Conservation (phyloP, 495 filamentous ascomycete species). For the Penicillium bialowiezense region DNA sequence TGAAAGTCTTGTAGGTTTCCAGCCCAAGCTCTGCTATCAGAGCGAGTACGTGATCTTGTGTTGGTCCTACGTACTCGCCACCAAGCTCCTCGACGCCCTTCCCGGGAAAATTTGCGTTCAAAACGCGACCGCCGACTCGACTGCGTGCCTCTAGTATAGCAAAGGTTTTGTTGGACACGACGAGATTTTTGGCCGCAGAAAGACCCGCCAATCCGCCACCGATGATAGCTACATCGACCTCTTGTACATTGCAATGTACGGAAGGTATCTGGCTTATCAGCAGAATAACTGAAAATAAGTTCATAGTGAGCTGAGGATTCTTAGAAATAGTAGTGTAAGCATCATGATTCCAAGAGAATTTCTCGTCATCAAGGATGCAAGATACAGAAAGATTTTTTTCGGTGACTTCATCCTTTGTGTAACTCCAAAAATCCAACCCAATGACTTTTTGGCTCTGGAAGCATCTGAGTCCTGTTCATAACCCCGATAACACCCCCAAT, state of each 20-base stretch:
- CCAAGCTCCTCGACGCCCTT: slow-evolving; percentile 8
- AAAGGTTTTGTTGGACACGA: slow-evolving; percentile 11
- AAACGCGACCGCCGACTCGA: slow-evolving; percentile 19
- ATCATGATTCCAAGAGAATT: too few relatives aligned
- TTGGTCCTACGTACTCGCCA: slow-evolving; percentile 15
- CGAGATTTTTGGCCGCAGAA: slow-evolving; percentile 13
- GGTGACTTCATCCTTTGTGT: too few relatives aligned
- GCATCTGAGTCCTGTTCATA: too few relatives aligned
- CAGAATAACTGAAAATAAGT: not conserved
- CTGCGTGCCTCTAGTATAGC: slow-evolving; percentile 20
- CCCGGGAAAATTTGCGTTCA: slow-evolving; percentile 1
- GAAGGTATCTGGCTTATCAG: too few relatives aligned
- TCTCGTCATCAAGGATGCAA: too few relatives aligned
- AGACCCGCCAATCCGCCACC: slow-evolving; percentile 22
- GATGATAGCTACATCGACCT: slow-evolving; percentile 17
- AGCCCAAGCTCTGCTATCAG: slow-evolving; percentile 10
- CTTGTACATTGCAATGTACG: too few relatives aligned
- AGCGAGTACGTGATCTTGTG: slow-evolving; percentile 11
- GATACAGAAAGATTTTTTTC: too few relatives aligned
- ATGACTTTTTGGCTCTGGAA: too few relatives aligned
- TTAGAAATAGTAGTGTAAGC: too few relatives aligned
- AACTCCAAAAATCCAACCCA: too few relatives aligned
- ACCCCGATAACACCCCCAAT: too few relatives aligned
- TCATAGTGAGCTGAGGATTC: too few relatives aligned
- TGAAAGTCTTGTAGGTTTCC: slow-evolving; percentile 11